Evolutionary conservation across 768 basidiomycete species (phyloP).

Genomic region (Leccinum longicurvipes): DNA sequence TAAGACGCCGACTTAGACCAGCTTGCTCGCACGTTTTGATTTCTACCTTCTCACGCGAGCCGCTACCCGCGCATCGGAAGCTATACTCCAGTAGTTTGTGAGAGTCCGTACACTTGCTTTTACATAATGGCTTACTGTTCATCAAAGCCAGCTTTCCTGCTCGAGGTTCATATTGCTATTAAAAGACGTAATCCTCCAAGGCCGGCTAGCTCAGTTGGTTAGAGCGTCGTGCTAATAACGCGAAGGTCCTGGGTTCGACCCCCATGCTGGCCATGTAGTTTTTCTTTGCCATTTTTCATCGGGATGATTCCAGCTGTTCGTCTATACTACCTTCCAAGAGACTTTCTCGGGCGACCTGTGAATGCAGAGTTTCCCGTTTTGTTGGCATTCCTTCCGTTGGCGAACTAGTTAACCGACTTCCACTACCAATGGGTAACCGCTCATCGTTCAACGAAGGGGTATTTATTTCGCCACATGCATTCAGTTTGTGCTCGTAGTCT

Average conservation of each 20-base stretch:
- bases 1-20: too few species aligned
- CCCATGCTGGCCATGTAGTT: constrained; percentile 57
- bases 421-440: too few species aligned
- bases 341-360: background rate
- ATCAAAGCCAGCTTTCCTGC: background rate
- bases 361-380: background rate
- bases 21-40: too few species aligned
- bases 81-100: too few species aligned
- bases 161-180: background rate
- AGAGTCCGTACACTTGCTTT: too few species aligned
- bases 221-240: constrained; percentile 36
- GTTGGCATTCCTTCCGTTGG: background rate
- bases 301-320: background rate
- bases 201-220: constrained; percentile 35
- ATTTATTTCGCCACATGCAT: too few species aligned
- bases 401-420: too few species aligned
- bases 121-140: too few species aligned
- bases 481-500: background rate
- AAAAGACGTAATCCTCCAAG: fast-evolving
- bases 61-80: too few species aligned
- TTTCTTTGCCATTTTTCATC: background rate
- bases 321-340: background rate
- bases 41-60: too few species aligned
- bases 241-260: constrained; percentile 72
- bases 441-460: too few species aligned